Conservation (phyloP, 2,329 filamentous ascomycete species). For the Penicillium sp. region DNA sequence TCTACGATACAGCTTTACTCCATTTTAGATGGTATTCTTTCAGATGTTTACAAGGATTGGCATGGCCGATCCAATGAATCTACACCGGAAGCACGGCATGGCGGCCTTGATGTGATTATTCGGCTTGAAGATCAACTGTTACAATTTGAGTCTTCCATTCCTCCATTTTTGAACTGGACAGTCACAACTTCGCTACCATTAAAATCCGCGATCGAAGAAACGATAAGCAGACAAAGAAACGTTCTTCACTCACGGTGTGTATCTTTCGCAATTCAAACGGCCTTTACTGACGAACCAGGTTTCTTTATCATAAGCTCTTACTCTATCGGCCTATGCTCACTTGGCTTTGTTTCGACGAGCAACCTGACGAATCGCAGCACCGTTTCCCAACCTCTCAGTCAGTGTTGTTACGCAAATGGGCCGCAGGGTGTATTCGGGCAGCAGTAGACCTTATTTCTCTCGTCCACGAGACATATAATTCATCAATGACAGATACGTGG, state of each 20-base stretch:
- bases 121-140: conserved; percentile 23
- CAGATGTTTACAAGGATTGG: conserved; percentile 32
- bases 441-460: conserved; percentile 30
- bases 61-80: conserved; percentile 9
- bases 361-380: not conserved
- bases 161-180: conserved; percentile 19
- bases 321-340: conserved; percentile 35
- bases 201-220: not conserved
- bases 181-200: not conserved
- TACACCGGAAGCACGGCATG: conserved; percentile 2
- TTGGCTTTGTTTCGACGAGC: conserved; percentile 24
- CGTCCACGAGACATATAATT: conserved; percentile 27
- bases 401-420: conserved; percentile 28
- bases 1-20: conserved; percentile 23
- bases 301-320: conserved; percentile 29
- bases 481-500: conserved; percentile 29
- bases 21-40: conserved; percentile 33
- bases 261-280: not conserved
- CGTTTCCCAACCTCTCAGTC: conserved; percentile 14
- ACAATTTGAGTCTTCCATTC: conserved; percentile 19
- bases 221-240: not conserved
- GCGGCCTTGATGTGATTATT: conserved; percentile 21
- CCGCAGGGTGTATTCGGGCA: conserved; percentile 28
- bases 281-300: conserved; percentile 16
- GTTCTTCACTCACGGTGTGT: not conserved